Evolutionary conservation across 139 green algal species (phyloP).

Genomic region (Chlorella sp.): DNA sequence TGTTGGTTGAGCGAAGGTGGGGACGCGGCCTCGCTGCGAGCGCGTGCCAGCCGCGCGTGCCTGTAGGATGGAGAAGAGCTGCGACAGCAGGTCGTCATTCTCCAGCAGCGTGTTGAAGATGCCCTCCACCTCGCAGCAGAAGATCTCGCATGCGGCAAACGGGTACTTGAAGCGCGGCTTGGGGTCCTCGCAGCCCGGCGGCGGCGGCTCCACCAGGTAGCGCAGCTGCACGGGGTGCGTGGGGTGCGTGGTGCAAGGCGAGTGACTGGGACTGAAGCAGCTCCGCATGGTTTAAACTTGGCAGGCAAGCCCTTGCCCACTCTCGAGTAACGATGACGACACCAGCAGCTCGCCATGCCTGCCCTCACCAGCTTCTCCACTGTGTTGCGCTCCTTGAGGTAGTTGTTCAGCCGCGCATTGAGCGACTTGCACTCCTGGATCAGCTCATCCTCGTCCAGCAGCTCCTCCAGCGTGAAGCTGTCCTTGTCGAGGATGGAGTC

Average conservation of each 20-base stretch:
- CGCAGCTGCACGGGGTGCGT: constrained; percentile 25
- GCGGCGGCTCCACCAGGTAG: constrained; percentile 65
- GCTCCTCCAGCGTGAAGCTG: constrained; percentile 87
- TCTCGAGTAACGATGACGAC: too few relatives aligned
- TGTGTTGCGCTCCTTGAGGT: constrained; percentile 67
- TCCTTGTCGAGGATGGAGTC: constrained; percentile 91
- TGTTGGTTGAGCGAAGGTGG: too few relatives aligned
- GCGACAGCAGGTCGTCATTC: constrained; percentile 70
- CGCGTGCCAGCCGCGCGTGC: too few relatives aligned
- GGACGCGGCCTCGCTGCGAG: too few relatives aligned
- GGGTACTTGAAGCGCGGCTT: constrained; percentile 90
- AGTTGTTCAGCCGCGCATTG: constrained; percentile 84
- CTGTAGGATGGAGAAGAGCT: constrained; percentile 85
- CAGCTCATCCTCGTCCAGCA: constrained; percentile 94
- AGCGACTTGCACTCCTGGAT: constrained; percentile 94
- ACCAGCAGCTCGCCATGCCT: not conserved
- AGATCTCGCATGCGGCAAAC: constrained; percentile 96
- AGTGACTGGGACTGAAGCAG: too few relatives aligned
- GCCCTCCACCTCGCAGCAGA: constrained; percentile 96
- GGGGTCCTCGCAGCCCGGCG: constrained; percentile 43
- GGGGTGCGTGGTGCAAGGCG: too few relatives aligned
- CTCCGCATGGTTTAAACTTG: too few relatives aligned
- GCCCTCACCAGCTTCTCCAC: constrained; percentile 74
- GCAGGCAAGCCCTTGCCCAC: constrained; percentile 3
- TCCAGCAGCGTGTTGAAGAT: constrained; percentile 91